Conservation (phyloP, 2,329 filamentous ascomycete genomes). For the Colletotrichum camelliae region DNA sequence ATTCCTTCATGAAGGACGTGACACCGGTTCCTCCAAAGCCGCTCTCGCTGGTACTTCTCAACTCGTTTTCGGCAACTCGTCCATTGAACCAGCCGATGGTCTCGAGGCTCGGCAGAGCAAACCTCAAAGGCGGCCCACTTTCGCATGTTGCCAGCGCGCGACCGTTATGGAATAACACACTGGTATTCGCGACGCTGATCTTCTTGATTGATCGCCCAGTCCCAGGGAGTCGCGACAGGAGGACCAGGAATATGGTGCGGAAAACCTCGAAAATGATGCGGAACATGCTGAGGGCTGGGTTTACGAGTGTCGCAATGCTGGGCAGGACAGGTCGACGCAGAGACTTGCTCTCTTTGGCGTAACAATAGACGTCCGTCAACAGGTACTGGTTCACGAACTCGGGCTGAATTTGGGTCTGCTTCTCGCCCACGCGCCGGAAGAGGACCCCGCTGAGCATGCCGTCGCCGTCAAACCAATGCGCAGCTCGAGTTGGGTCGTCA, state of each 20-base stretch:
- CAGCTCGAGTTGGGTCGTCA: slow-evolving; percentile 63
- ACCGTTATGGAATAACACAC: slow-evolving; percentile 70
- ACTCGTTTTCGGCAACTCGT: slow-evolving; percentile 56
- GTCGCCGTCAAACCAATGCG: slow-evolving; percentile 79
- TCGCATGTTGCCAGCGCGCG: slow-evolving; percentile 73
- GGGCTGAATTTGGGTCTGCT: slow-evolving; percentile 52
- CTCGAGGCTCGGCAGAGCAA: slow-evolving; percentile 67
- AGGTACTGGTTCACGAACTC: slow-evolving; percentile 75
- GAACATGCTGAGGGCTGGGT: slow-evolving; percentile 57
- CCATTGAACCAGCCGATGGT: slow-evolving; percentile 77
- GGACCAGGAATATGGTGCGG: slow-evolving; percentile 61
- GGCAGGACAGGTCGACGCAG: slow-evolving; percentile 65
- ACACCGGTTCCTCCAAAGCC: slow-evolving; percentile 61
- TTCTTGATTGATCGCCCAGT: slow-evolving; percentile 63
- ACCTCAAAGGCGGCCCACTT: slow-evolving; percentile 71
- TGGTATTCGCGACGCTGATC: slow-evolving; percentile 75
- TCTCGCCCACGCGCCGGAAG: slow-evolving; percentile 50
- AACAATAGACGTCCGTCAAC: slow-evolving; percentile 69
- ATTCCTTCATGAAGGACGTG: slow-evolving; percentile 69
- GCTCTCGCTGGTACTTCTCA: slow-evolving; percentile 27
- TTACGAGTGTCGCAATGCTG: slow-evolving; percentile 70
- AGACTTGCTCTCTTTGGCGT: slow-evolving; percentile 49
- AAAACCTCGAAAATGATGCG: slow-evolving; percentile 57
- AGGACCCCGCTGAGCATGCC: slow-evolving; percentile 75
- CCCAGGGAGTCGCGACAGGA: slow-evolving; percentile 63